Evolutionary conservation across 345 rosid genomes (phyloP).

Genomic region (Moricandia moricandioides): DNA sequence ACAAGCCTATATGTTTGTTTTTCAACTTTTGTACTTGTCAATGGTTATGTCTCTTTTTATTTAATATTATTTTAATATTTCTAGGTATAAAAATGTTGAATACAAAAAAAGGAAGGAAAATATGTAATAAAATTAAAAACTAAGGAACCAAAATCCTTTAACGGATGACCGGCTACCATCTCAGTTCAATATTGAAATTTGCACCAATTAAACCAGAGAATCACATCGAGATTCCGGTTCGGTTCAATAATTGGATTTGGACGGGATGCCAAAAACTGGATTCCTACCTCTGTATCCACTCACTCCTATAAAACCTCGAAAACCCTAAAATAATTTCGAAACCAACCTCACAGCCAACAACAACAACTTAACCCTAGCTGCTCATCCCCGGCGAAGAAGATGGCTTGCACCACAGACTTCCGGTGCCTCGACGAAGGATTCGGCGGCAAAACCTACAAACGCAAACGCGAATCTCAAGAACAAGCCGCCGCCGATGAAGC

Average conservation of each 20-base stretch:
- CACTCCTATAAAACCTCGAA: slow-evolving; percentile 2
- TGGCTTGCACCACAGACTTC: slow-evolving; percentile 93
- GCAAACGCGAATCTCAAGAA: slow-evolving; percentile 55
- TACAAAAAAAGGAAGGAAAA: too few relatives aligned
- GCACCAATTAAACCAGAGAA: slow-evolving; percentile 4
- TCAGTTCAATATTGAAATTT: too few relatives aligned
- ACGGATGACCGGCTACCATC: too few relatives aligned
- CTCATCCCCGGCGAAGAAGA: slow-evolving; percentile 29
- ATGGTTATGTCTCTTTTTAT: too few relatives aligned
- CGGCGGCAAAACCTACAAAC: slow-evolving; percentile 90
- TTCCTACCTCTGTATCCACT: background rate
- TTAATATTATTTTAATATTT: too few relatives aligned
- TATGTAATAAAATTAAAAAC: too few relatives aligned
- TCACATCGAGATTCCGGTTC: slow-evolving; percentile 7
- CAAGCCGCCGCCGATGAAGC: slow-evolving; percentile 33
- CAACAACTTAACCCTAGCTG: background rate
- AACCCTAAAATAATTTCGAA: slow-evolving; percentile 4
- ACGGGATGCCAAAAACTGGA: background rate
- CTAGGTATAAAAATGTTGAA: too few relatives aligned
- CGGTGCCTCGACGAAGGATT: slow-evolving; percentile 88
- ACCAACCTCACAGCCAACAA: slow-evolving; percentile 2
- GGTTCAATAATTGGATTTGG: background rate
- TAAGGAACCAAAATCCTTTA: too few relatives aligned
- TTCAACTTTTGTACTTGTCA: too few relatives aligned
- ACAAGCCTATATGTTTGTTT: too few relatives aligned